Base-by-base conservation (phyloP, 1,284 basidiomycete genomes). In the Irpex lacteus region DNA sequence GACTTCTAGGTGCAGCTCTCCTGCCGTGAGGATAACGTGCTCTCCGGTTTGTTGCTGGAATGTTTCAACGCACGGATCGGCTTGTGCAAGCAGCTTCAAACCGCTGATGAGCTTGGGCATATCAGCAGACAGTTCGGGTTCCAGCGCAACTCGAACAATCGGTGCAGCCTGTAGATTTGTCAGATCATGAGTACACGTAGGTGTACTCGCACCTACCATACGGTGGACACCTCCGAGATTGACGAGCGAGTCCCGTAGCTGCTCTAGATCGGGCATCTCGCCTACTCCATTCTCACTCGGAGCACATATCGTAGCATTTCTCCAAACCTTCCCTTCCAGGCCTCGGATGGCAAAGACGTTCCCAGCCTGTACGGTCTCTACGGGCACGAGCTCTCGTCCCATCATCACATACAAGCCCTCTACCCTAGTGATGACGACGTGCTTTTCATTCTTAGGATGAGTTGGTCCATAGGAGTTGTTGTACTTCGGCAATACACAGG, bases 41-140 rank as follows among this genome's bases (percentile, higher is more conserved):
- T 99, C 98, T 50, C 98, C 98, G 0, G 96, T 98, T 71, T 95
- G 89, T 76, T 99, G 97, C 67, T 98, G 94, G 74, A 98, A 92
- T 0, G 94, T 96, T 75, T 99, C 95, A 15, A 98, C 97, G 70
- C 96, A 99, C 1, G 98, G 97, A 77, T 99, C 98, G 4, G 96
- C 91, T 75, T 98, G 96, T 71, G 93, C 94, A 36, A 99, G 86
- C 37, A 99, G 81, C 70, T 91, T 92, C 60, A 99, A 80, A 0
- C 98, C 98, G 60, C 85, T 85, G 40, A 98, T 85, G 15, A 99
- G 84, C 74, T 95, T 96, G 1, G 90, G 91, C 88, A 99, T 93
- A 73, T 99, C 95, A n/a, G 88, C 91, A 8, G 97, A 94, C 60
- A 88, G 85, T 40, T 81, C 82, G 0, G 98, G 96, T 73, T 99